Base-by-base conservation (phyloP, 2,329 filamentous ascomycete species). In the Sclerotinia spermophila region DNA sequence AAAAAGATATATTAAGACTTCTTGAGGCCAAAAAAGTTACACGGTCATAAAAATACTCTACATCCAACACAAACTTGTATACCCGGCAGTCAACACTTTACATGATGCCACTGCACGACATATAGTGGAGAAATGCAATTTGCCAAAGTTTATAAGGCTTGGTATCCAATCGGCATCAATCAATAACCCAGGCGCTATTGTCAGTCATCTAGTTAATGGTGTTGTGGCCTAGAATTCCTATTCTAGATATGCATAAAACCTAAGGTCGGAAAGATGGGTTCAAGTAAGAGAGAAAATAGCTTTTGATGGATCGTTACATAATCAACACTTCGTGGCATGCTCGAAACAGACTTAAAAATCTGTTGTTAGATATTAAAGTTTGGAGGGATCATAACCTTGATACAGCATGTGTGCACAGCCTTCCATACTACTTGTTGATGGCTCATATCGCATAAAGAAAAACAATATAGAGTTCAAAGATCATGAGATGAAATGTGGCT, bases 401-500 rank as follows among this genome's bases (percentile, higher is more conserved):
- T 60, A 21, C 35, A 42, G 8, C 58, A 60, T 48, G 21, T 48
- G 8, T 27, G 44, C 44, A 65, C 30, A 65, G 61, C 61, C 61
- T 19, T 38, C n/a, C 15, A 13, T 30, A 58, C n/a, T 38, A 38
- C 48, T 10, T 24, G 15, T 30, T 27, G 6, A n/a, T 59, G 6
- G n/a, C 15, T 3, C 6, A 38, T 8, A 60, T 17, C 38, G 58
- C 58, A 61, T 61, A 21, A 61, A 61, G n/a, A 38, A 30, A 38
- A 61, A 7, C 45, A 40, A 33, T 15, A 13, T 65, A 51, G 61
- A 65, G 30, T 51, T 65, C 13, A 38, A 38, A 45, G 30, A 51
- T 38, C 61, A 51, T 24, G 44, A 64, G 44, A 51, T 27, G n/a
- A 38, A 51, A 38, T 51, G 44, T 64, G 61, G 61, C 44, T 64